Percentiles rank a stretch among this genome's conserved stretches.
Conservation (phyloP, 768 basidiomycete species). For the Mycena leptocephala region DNA sequence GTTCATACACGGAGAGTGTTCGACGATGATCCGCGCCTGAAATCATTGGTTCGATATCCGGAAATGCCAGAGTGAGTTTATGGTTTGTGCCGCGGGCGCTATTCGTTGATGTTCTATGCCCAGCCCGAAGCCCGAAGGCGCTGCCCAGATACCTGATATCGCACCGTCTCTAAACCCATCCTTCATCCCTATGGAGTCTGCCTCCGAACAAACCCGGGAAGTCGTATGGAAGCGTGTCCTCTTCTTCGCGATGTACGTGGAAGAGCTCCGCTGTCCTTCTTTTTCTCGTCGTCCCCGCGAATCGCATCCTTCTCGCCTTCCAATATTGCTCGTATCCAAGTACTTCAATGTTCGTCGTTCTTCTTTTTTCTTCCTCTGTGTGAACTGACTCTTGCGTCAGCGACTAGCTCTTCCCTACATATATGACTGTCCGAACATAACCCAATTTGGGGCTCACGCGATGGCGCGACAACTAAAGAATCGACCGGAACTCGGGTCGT, state of each 20-base stretch:
- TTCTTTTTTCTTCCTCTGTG: not conserved
- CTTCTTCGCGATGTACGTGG: not conserved
- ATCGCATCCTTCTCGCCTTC: not conserved
- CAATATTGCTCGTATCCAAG: not conserved
- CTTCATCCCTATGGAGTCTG: conserved; percentile 7
- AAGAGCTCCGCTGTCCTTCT: not conserved
- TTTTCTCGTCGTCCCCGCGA: not conserved
- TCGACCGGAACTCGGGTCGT: not conserved
- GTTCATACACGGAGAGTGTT: not conserved
- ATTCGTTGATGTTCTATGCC: no score
- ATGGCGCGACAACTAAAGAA: not conserved
- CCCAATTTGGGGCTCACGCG: not conserved
- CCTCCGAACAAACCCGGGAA: not conserved
- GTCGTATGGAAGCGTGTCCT: conserved; percentile 1
- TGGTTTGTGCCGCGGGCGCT: not conserved
- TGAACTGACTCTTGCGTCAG: not conserved
- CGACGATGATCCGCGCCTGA: not conserved
- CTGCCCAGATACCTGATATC: not conserved
- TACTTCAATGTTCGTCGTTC: not conserved
- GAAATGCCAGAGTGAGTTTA: not conserved
- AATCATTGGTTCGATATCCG: not conserved
- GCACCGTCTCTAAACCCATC: conserved; percentile 15
- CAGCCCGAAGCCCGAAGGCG: not conserved
- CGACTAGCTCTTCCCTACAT: conserved; percentile 4
- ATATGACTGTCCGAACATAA: not conserved